Base-by-base conservation (phyloP, 2,329 filamentous ascomycete species). In the Stagonosporopsis rhizophila region DNA sequence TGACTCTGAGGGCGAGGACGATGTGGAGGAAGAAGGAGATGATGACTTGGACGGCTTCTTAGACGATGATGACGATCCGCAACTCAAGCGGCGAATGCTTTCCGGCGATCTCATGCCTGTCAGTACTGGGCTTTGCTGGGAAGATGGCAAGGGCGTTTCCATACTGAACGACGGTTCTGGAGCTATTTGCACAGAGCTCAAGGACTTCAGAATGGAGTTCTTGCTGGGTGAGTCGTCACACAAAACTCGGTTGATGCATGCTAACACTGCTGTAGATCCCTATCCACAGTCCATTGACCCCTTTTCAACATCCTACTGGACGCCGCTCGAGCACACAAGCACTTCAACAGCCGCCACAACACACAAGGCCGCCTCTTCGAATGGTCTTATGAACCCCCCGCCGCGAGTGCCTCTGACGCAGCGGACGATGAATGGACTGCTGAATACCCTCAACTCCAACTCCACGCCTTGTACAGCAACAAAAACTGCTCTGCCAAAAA, bases 41-140 rank as follows among this genome's bases (percentile, higher is more conserved):
- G 89, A 91, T 60, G 92, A 96, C 57, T 89, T 96, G 87, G 91
- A 92, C 4, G 93, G 87, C 17, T 97, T 97, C 69, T 81, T 97
- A 1, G 93, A 96, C 65, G 91, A 91, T 6, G 91, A 96, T 49
- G 91, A 95, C 75, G 69, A 84, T 78, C 57, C 78, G 76, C 71
- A 80, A 77, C 61, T 81, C 74, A 83, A 85, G 80, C 79, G 84
- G 72, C 75, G 88, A 77, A 75, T 83, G 6, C 79, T 84, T 67
- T 85, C 80, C 28, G 86, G 87, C 27, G 87, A 91, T 62, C 82
- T 96, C 68, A 86, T 93, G 69, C 91, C 92, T 0, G 80, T 89
- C 38, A 90, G 84, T 70, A 91, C 87, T 3, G 95, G 94, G 0
- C 78, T 98, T 9, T 95, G 89, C 71, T 99, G 92, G 85, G 91